Base-by-base conservation (phyloP, 2,329 filamentous ascomycete species). In the Acephala macrosclerotiorum region DNA sequence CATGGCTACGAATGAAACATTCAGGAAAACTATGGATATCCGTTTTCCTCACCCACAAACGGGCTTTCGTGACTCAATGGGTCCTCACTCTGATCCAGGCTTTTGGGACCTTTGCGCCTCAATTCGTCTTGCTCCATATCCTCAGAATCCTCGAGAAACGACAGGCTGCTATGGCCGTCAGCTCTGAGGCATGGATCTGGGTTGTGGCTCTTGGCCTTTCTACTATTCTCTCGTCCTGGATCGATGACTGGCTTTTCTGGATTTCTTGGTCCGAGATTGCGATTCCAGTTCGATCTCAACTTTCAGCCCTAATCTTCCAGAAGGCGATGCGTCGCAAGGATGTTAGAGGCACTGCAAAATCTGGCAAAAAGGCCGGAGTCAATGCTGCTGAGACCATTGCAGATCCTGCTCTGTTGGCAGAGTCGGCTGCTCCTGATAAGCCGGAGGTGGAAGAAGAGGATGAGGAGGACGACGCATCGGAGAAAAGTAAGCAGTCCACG, bases 311-410 rank as follows among this genome's bases (percentile, higher is more conserved):
- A 8, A 85, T 95, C 18, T 95, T 94, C 71, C 86, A 89, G 66
- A 96, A 96, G 76, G 86, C 91, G 0, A 87, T 94, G 82, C 85
- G 89, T 51, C 85, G 89, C 58, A 95, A 95, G 75, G 92, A 94
- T 75, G 87, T 92, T 47, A 93, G 93, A 75, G 85, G 87, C 12
- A 82, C 75, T 7, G 72, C 81, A 40, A 88, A 85, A 72, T 82
- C 80, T 57, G 79, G 80, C 36, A 73, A 75, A n/a, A 72, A 71
- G n/a, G n/a, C n/a, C n/a, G n/a, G n/a, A 9, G 64, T 65, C 18
- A 64, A 63, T 22, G 65, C 68, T 25, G 63, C 76, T 75, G 56
- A 65, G 25, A 47, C 65, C 16, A 40, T 65, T 8, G 40, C 26
- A 2, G 73, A 77, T 11, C 49, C 72, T 1, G 76, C 76, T 18